Percentiles rank a stretch among this genome's conserved stretches.
Conservation (phyloP, 2,329 filamentous ascomycete species). For the Aspergillus latus region DNA sequence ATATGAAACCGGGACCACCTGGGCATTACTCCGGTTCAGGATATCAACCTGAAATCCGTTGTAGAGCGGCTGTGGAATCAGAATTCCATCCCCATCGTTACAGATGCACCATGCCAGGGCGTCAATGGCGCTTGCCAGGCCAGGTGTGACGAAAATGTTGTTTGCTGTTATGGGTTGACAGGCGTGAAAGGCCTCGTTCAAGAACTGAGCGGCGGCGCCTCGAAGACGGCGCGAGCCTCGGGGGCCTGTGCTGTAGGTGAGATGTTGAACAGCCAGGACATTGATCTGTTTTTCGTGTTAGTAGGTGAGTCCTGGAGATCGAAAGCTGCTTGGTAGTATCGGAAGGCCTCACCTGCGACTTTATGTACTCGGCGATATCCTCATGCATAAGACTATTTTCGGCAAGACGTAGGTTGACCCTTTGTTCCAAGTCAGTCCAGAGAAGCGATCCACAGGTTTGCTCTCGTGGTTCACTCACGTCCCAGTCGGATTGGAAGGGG, state of each 20-base stretch:
- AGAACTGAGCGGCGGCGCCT: not conserved
- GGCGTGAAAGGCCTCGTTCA: not conserved
- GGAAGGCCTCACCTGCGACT: not conserved
- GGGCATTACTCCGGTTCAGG: not conserved
- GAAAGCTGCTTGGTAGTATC: too few relatives aligned
- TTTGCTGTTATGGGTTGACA: not conserved
- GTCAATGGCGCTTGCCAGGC: not conserved
- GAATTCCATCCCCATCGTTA: not conserved
- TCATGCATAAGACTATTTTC: slow-evolving; percentile 1
- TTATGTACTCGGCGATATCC: not conserved
- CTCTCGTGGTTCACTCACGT: not conserved
- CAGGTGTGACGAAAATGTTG: not conserved
- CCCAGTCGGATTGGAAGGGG: not conserved
- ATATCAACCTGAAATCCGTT: not conserved
- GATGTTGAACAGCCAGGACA: not conserved
- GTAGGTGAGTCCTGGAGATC: too few relatives aligned
- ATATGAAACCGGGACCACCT: not conserved
- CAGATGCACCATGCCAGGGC: not conserved
- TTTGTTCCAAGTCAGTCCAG: not conserved
- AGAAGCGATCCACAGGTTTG: not conserved
- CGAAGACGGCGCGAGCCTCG: not conserved
- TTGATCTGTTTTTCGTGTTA: not conserved
- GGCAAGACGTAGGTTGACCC: not conserved
- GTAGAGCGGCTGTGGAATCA: not conserved
- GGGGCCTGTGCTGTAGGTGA: not conserved